Evolutionary conservation across 345 rosid genomes (phyloP).

Genomic region (Crucihimalaya himalaica): DNA sequence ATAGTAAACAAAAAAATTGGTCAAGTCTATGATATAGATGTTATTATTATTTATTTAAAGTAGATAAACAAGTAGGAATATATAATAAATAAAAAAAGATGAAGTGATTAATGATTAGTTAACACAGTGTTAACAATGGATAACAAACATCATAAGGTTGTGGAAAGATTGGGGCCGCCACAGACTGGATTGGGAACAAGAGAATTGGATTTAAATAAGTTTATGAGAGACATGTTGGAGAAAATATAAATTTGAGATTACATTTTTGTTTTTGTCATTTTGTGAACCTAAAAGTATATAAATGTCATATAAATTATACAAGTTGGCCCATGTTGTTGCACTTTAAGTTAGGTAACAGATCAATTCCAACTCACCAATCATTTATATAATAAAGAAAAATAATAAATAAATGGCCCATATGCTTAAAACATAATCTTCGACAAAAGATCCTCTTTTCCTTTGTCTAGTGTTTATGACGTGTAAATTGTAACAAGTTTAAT

Average conservation of each 20-base stretch:
- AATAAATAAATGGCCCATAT: conserved; percentile 32
- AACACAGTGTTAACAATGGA: conserved; percentile 20
- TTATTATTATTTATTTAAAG: neutral
- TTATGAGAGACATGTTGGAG: conserved; percentile 34
- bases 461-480: conserved; percentile 37
- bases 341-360: conserved; percentile 43
- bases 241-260: conserved; percentile 9
- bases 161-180: conserved; percentile 27
- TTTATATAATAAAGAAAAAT: conserved; percentile 5
- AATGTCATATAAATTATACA: conserved; percentile 10
- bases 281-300: conserved; percentile 12
- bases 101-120: conserved; percentile 22
- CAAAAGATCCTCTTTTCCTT: conserved; percentile 31
- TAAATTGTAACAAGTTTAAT: conserved; percentile 28
- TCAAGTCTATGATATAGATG: conserved; percentile 13
- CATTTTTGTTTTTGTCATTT: conserved; percentile 30
- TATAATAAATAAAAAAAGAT: neutral
- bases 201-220: conserved; percentile 13
- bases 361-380: conserved; percentile 45
- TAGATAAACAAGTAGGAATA: conserved; percentile 10
- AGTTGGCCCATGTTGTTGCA: conserved; percentile 44
- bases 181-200: conserved; percentile 24
- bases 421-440: conserved; percentile 38
- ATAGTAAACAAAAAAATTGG: neutral
- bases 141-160: conserved; percentile 10